Base-by-base conservation (phyloP, 2,329 filamentous ascomycete species). In the Ophiostoma triangulosporum region DNA sequence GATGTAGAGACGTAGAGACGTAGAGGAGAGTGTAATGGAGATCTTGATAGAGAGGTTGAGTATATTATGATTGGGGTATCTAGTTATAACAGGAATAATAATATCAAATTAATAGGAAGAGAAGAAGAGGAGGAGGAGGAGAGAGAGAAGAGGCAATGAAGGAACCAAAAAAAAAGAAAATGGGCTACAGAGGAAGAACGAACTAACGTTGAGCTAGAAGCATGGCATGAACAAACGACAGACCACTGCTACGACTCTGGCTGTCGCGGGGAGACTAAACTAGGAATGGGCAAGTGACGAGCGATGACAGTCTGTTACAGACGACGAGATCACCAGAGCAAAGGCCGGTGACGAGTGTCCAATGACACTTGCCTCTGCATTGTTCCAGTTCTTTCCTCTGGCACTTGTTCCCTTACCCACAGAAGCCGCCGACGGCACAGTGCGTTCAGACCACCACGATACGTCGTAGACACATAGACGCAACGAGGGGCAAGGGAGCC, bases 61-160 rank as follows among this genome's bases (percentile, higher is more conserved):
- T 51, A 15, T 51, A 48, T 51, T 53, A 38, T 52, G 50, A 24
- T 40, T 51, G 40, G 31, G 45, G 33, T 55, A 51, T 54, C 49
- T 46, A 51, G 27, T 35, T 38, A 51, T 6, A 46, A 46, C 17
- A 26, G n/a, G 31, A 38, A 46, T 26, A 43, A 20, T 46, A 46
- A 27, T 24, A 52, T n/a, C n/a, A 35, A 27, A 50, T 35, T 14
- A 53, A 35, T 29, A 33, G 9, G 46, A 46, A 52, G 7, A 51
- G 22, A 31, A 46, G 17, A 48, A n/a, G 50, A 33, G 24, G 15
- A 17, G 27, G 40, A 27, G 11, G 17, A 40, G 17, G 11, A 27
- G 12, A 9, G 38, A 45, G 11, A 40, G n/a, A 52, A 36, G 11
- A 22, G 4, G 14, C 15, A 51, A 48, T 24, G 50, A 48, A 32